Evolutionary conservation across 73 alveolate species (phyloP), one percentile per base, ranked within the genome.

Genomic region (Paramecium pentaurelia): DNA sequence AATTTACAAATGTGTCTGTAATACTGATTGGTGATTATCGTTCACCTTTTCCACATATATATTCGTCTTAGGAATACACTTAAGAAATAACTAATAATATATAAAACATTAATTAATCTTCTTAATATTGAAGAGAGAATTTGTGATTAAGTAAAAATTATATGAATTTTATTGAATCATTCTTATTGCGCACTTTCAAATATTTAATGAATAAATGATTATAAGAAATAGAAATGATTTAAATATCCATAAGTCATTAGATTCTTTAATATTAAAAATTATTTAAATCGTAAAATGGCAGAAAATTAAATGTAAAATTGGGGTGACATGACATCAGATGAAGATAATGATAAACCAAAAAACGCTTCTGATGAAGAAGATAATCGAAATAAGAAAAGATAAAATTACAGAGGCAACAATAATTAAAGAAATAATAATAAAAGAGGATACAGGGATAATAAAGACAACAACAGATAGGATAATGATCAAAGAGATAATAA

Each of bases 381-480:
- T 34, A 64, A 18, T 22, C 70, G 32, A 54, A 54, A 54, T 22
- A 54, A 54, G 36, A 54, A 54, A 54, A 54, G 70, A 54, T 18
- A 18, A 54, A 54, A 54, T 54, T 54, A 54, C 36, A 54, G 20
- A 54, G 70, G 70, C 20, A 54, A 54, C 36, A 54, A 54, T 18
- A 16, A 34, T 25, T 28, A 28, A 64, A 64, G 47, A 28, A 28
- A 16, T 3, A 34, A 34, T 9, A 64, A 64, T 34, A 64, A 64
- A 64, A 64, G 84, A 64, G 84, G 87, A 20, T 73, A 40, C 22
- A 73, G 87, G 11, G 87, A 38, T 22, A 73, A 73, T 38, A 73
- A 38, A 40, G 87, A 64, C 27, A 7, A 16, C 6, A 12, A 9
- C 2, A 34, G 84, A 28, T 64, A 64, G 8, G 47, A 64, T 9